A percentile compares a stretch with the other conserved stretches of the same genome.
Conservation (phyloP, 768 basidiomycete genomes). For the Roridomyces roridus region DNA sequence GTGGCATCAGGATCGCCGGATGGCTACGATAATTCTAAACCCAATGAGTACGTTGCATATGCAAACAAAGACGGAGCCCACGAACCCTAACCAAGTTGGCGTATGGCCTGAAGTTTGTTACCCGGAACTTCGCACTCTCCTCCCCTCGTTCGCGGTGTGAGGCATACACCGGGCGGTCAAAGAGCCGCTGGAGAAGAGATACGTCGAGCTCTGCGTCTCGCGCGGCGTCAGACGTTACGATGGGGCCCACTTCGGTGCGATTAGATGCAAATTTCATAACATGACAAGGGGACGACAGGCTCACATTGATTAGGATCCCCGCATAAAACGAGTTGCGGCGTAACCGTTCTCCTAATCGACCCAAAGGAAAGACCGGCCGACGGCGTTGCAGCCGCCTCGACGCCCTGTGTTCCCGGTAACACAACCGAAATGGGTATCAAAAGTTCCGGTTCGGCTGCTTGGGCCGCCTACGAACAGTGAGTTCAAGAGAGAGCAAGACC, state of each 20-base stretch:
- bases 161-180: constrained; percentile 48
- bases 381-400: constrained; percentile 11
- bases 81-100: constrained; percentile 52
- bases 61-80: constrained; percentile 1
- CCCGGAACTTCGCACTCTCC: not conserved
- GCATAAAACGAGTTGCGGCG: constrained; percentile 56
- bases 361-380: constrained; percentile 16
- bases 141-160: constrained; percentile 27
- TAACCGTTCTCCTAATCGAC: constrained; percentile 24
- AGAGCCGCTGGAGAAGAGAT: constrained; percentile 55
- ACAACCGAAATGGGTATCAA: constrained; percentile 57
- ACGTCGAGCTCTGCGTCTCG: constrained; percentile 52
- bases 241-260: constrained; percentile 48
- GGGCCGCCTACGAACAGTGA: constrained; percentile 46
- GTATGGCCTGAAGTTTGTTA: constrained; percentile 36
- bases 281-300: constrained; percentile 22
- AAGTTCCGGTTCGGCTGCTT: constrained; percentile 59
- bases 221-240: constrained; percentile 51
- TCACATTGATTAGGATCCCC: constrained; percentile 60
- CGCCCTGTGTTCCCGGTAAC: constrained; percentile 31
- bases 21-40: constrained; percentile 37
- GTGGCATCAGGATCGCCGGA: constrained; percentile 60
- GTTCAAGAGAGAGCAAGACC: not conserved
- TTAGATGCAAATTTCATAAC: not conserved
- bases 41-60: not conserved